Evolutionary conservation across 805 yeast genomes (phyloP), one percentile per base, ranked within the genome.

Genomic region (Candida insectalens): DNA sequence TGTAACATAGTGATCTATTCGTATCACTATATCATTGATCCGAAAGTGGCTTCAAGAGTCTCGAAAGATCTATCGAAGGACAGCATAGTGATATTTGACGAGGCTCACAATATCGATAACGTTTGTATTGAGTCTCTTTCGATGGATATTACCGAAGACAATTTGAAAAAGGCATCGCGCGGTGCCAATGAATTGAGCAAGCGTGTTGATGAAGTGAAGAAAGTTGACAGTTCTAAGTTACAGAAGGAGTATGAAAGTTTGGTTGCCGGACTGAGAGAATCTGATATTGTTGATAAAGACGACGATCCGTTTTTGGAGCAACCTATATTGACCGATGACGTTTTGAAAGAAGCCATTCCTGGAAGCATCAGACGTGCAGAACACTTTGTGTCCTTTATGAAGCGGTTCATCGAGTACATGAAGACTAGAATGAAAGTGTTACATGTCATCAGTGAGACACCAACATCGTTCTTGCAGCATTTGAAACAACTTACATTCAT

Each of bases 51-150:
- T 2, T 96, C 87, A 43, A 67, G 98, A 40, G 99, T 92, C 15
- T 87, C 96, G 4, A 74, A 70, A 42, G 97, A 92, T 51, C 69
- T 92, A 33, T 83, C 95, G 14, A 84, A 87, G 45, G 97, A 92
- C 50, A 73, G 94, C 35, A 92, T 92, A 39, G 82, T 92, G 41
- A 94, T 92, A 26, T 92, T 92, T 53, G 99, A 92, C 61, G 99
- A 92, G 62, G 98, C 98, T 31, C 99, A 92, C 57, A 92, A 92
- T 60, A 92, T 92, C 36, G 98, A 92, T 67, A 92, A 92, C 65
- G 99, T 92, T 37, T 92, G 99, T 63, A 92, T 92, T 37, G 99
- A 92, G 57, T 83, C 97, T 0, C 59, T 92, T 27, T 84, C 96
- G 5, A 68, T 92, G 32, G 97, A 92, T 52, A 62, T 92, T 42